Evolutionary conservation across 176 grass and related monocot genomes (phyloP), one percentile per base, ranked within the genome.

Genomic region (Lolium perenne): DNA sequence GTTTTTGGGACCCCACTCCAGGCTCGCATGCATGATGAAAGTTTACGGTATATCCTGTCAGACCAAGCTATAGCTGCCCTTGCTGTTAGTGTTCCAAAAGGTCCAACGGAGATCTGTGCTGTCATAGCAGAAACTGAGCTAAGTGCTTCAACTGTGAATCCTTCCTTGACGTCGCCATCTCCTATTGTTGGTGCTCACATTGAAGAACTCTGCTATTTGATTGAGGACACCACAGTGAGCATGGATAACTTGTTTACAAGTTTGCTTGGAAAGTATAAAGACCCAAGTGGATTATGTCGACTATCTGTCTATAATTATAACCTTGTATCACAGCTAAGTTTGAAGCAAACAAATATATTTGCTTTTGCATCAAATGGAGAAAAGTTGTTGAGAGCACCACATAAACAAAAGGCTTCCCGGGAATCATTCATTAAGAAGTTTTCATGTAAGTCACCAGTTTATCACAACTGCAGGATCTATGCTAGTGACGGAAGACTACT

Each of bases 11-110:
- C 38, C 29, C 77, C 49, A 78, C 86, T 87, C 49, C 85, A 98
- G 95, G 96, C 96, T 87, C 90, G 91, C 64, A 92, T 95, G 87
- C 96, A 98, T 88, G 96, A 98, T 88, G 96, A 98, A 80, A 98
- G 96, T 63, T 94, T 94, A 76, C 83, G 96, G 60, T 98, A 95
- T 81, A 82, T 94, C 20, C 78, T 98, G 45, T 89, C 93, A 79
- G 96, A 98, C 79, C 93, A 98, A 89, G 88, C 93, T 75, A 92
- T 98, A 71, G 93, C 86, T 82, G 81, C 88, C 15, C 83, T 98
- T 87, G 87, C 91, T 54, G 60, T 90, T 54, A 88, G 51, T 92
- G 82, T 92, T 89, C 96, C 89, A 32, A 98, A 92, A 91, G 54
- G 13, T 69, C 64, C 90, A 74, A 72, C 82, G 71, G 87, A 98